phyloP scores from a whole-genome alignment of 257 asterid genomes.

The Oldenlandia corymbosa region DNA sequence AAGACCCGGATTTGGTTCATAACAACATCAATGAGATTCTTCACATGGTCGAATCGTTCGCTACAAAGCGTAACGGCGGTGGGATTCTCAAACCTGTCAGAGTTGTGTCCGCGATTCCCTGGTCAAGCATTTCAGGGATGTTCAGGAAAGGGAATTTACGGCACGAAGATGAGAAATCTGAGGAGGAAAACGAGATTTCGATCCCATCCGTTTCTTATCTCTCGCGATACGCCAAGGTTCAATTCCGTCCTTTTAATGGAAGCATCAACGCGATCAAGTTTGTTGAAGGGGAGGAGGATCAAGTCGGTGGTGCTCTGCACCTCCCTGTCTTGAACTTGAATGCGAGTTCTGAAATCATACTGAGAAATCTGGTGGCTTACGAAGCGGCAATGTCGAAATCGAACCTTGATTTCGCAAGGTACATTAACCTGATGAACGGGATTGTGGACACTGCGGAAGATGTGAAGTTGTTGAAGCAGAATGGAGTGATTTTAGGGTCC shows the following conservation, averaged over 20 bases:
- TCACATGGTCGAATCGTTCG: constrained; percentile 14
- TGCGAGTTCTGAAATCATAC: constrained; percentile 32
- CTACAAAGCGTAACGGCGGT: constrained; percentile 13
- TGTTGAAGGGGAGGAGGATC: constrained; percentile 15
- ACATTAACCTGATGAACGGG: constrained; percentile 53
- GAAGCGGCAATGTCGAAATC: constrained; percentile 38
- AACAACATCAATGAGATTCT: constrained; percentile 16
- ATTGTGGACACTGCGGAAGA: constrained; percentile 34
- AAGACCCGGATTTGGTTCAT: constrained; percentile 12
- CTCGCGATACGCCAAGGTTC: constrained; percentile 14
- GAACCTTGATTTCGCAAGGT: constrained; percentile 34
- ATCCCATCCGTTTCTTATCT: constrained; percentile 27
- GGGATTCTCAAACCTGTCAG: constrained; percentile 15
- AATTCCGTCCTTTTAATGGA: constrained; percentile 18
- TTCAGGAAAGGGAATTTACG: constrained; percentile 14
- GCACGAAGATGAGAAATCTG: constrained; percentile 4
- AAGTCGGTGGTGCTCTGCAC: constrained; percentile 18
- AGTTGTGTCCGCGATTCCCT: constrained; percentile 20
- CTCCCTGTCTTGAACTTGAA: constrained; percentile 43
- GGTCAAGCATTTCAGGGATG: constrained; percentile 23
- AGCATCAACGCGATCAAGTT: constrained; percentile 27
- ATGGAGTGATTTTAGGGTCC: constrained; percentile 26
- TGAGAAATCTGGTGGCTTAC: constrained; percentile 49
- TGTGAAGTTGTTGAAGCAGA: constrained; percentile 34
- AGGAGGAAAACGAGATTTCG: constrained; percentile 17